Conservation (phyloP, 805 yeast genomes). For the Blastobotrys terrestris region DNA sequence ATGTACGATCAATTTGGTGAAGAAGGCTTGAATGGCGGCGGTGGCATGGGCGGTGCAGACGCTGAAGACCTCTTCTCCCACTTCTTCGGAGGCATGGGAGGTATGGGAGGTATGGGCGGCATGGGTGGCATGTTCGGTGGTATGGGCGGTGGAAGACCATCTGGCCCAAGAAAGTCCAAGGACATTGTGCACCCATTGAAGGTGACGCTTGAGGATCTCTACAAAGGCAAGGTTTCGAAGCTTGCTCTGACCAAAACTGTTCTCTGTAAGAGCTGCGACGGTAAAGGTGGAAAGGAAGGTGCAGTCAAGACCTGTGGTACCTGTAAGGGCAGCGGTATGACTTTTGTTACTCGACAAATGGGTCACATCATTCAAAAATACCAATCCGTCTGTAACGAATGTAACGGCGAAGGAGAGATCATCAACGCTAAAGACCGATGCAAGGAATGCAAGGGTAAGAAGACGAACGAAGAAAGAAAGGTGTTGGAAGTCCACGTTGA, state of each 20-base stretch:
- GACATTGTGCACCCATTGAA: slow-evolving; percentile 85
- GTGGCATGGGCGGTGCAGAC: slow-evolving; percentile 56
- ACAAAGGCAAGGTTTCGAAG: slow-evolving; percentile 89
- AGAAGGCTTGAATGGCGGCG: slow-evolving; percentile 81
- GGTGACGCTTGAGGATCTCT: slow-evolving; percentile 87
- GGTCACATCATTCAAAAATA: slow-evolving; percentile 99
- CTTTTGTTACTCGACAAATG: slow-evolving; percentile 93
- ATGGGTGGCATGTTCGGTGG: slow-evolving; percentile 34
- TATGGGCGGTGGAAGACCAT: slow-evolving; percentile 55
- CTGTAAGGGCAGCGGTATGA: slow-evolving; percentile 90
- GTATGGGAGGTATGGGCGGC: slow-evolving; percentile 35
- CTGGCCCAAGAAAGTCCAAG: slow-evolving; percentile 83
- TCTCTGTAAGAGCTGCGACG: slow-evolving; percentile 82
- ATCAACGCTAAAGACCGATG: slow-evolving; percentile 85
- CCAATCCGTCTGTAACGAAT: slow-evolving; percentile 88
- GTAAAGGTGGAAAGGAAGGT: slow-evolving; percentile 93
- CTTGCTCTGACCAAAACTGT: slow-evolving; percentile 90
- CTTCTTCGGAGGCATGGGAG: slow-evolving; percentile 68
- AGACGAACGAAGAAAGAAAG: slow-evolving; percentile 81
- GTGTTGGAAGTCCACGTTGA: slow-evolving; percentile 89
- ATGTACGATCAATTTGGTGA: slow-evolving; percentile 86
- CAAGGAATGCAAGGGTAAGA: slow-evolving; percentile 81
- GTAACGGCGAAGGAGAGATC: slow-evolving; percentile 89
- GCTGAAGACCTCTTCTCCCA: slow-evolving; percentile 73
- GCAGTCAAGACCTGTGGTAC: slow-evolving; percentile 77